Conservation (phyloP, 805 yeast genomes). For the Myxozyma melibiosi region DNA sequence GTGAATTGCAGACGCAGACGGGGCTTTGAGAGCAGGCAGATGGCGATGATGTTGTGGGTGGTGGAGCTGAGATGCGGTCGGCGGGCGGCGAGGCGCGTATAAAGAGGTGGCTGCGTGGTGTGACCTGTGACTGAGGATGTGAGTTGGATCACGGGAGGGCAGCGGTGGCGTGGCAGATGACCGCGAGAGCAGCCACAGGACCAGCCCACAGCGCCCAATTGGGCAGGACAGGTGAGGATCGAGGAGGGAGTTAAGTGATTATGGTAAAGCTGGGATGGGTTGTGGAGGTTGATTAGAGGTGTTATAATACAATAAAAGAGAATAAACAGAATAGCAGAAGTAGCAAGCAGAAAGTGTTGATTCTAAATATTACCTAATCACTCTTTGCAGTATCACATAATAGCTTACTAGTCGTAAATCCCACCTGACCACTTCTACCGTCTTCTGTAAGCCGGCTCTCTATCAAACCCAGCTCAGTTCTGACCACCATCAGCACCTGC, state of each 20-base stretch:
- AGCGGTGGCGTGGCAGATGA: slow-evolving; percentile 4
- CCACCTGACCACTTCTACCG: slow-evolving; percentile 15
- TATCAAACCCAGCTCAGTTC: not conserved
- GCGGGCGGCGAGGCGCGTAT: slow-evolving; percentile 12
- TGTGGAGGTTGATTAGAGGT: too few species aligned
- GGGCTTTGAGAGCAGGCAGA: not conserved
- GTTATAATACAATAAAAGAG: too few species aligned
- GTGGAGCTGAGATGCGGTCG: not conserved
- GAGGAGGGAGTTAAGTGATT: not conserved
- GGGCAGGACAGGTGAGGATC: not conserved
- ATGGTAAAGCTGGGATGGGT: not conserved
- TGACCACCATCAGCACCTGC: too few species aligned
- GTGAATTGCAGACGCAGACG: not conserved
- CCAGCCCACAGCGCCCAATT: not conserved
- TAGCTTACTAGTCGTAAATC: too few species aligned
- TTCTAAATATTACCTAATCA: too few species aligned
- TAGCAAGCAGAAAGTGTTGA: too few species aligned
- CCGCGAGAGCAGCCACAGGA: not conserved
- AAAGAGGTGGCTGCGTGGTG: not conserved
- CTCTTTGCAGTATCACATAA: too few species aligned
- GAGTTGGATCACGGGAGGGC: not conserved
- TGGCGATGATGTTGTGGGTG: not conserved
- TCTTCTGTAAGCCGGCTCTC: not conserved
- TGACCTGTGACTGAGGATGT: not conserved
- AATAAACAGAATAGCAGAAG: too few species aligned